Base-by-base conservation (phyloP, 2,329 filamentous ascomycete genomes). In the Arthroderma sp. region DNA sequence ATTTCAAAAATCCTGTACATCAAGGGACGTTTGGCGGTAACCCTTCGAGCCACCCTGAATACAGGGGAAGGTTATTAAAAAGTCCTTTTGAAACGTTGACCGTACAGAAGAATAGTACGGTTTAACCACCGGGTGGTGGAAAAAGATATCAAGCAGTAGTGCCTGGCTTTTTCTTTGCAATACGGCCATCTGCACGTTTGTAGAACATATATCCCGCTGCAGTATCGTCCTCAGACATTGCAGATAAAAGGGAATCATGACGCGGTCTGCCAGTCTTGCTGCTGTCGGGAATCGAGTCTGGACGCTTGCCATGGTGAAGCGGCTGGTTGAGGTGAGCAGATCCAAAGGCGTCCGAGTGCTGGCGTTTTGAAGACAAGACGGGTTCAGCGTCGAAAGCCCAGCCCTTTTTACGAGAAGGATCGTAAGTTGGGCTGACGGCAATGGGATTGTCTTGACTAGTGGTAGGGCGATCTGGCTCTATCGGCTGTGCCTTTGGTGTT, bases 221-320 rank as follows among this genome's bases (percentile, higher is more conserved):
- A 10, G 27, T 9, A 4, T 32, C 9, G 5, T 38, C 34, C 6
- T 44, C 42, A 11, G 37, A 32, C 9, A 43, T 36, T 4, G 32
- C 32, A 30, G 40, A 31, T 27, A 38, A 36, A 32, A 37, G 3
- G 27, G 22, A 38, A 11, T 10, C 15, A 37, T 36, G 22, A 8
- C 8, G 32, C 31, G 22, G 10, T 30, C 47, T 4, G 28, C 28
- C 27, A 42, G 11, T 6, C n/a, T 40, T 11, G 31, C 45, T 8
- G 51, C 54, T 45, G 52, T 57, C 50, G 36, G 46, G 32, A 28
- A 63, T 54, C 31, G 52, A 44, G 43, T 63, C 60, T 5, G 68
- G 67, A 29, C 68, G 64, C 60, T 63, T 63, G 42, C 68, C 66
- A 48, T 71, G 67, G 48, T 63, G 56, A 29, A 70, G 59, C 1